A percentile compares a stretch with the other conserved stretches of the same genome.
These are phyloP conservation scores for Murraya paniculata DNA, from an alignment of 345 rosid species.

Conservation along the genomic window DNA sequence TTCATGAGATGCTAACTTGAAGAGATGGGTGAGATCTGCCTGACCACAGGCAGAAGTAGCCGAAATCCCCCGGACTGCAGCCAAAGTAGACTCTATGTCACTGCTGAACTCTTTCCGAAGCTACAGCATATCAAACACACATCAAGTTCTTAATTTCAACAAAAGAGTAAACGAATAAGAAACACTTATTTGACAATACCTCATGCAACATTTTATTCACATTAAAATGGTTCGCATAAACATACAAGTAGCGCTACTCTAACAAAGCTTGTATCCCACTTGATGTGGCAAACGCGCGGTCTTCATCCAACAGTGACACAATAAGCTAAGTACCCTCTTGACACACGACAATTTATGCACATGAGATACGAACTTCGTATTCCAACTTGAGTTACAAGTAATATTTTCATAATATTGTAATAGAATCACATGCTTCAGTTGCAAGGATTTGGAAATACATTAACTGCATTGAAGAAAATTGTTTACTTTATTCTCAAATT, in stretches of 20 bases:
- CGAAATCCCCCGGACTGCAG: constrained; percentile 59
- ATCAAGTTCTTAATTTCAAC: background rate
- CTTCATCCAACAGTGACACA: too few species aligned
- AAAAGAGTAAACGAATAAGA: background rate
- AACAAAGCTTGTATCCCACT: too few species aligned
- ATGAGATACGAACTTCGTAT: too few species aligned
- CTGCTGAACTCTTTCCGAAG: constrained; percentile 77
- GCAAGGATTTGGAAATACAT: too few species aligned
- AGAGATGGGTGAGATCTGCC: constrained; percentile 85
- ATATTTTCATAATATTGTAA: background rate
- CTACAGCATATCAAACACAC: constrained; percentile 27
- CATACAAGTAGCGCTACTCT: too few species aligned
- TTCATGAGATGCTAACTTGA: constrained; percentile 79
- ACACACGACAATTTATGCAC: too few species aligned
- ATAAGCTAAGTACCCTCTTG: too few species aligned
- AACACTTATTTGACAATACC: background rate
- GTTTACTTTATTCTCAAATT: background rate
- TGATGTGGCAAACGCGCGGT: too few species aligned
- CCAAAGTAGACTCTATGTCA: constrained; percentile 60
- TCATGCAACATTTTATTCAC: background rate
- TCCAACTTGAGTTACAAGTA: too few species aligned
- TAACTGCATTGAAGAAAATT: background rate
- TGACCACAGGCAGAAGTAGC: constrained; percentile 58
- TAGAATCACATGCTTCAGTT: background rate
- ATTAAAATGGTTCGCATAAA: too few species aligned